Evolutionary conservation across 2,329 filamentous ascomycete genomes (phyloP), one percentile per base, ranked within the genome.

Genomic region (Rugonectria rugulosa): DNA sequence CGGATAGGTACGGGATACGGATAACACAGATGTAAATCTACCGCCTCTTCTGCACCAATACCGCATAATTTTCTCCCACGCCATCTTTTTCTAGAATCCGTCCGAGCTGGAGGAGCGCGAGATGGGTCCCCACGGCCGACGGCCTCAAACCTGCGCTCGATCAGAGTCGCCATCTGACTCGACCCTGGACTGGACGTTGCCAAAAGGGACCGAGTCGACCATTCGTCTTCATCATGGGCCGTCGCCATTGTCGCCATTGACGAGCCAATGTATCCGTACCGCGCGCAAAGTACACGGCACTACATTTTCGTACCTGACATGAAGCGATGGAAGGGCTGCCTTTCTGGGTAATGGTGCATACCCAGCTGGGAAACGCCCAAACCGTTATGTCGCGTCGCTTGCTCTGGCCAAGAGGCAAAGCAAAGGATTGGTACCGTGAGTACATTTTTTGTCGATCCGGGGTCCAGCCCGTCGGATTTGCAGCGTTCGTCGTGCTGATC

Each of bases 91-190:
- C 26, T 26, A 56, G 24, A 37, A 43, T 47, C 50, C 41, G 29
- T 42, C 32, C 42, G 21, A 31, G 36, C 34, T 42, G 21, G 41
- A 46, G 40, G 50, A 21, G 29, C 31, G 36, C 19, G 8, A 34
- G 37, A 51, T 50, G 40, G 51, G 51, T 48, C 54, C 45, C 51
- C 51, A 34, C 41, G 32, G 20, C 51, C 45, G 43, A 43, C 52
- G 56, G 49, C 53, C 56, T 67, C 61, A 67, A 67, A 62, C 46
- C 51, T 66, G 63, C 65, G 65, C 65, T 66, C 46, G 45, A 65
- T 67, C 59, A 66, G 53, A 63, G 61, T 67, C 63, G 61, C 65
- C 59, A 51, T 48, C 57, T 52, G 43, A 56, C 53, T 43, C 51
- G 47, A 56, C 55, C 56, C 57, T 32, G 56, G 48, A 43, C 42